These are phyloP conservation scores for Closterium sp. DNA, from an alignment of 139 green algal genomes.

Conservation along the genomic window DNA sequence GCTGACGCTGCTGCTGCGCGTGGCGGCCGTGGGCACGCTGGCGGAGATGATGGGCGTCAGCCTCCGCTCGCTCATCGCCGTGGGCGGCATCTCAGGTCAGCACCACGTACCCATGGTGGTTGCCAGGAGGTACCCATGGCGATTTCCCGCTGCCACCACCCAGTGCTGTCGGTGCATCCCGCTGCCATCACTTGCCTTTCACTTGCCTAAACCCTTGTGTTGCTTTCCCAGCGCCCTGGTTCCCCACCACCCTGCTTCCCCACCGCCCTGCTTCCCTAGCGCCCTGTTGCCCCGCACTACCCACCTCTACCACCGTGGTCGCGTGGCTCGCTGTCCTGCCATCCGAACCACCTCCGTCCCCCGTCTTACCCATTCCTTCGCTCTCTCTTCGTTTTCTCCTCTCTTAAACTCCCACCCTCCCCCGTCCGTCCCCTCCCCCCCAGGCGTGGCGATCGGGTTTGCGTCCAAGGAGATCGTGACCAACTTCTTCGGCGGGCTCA, in stretches of 20 bases:
- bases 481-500: slow-evolving; percentile 43
- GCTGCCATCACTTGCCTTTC: too few species aligned
- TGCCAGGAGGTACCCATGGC: too few species aligned
- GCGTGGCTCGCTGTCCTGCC: background rate
- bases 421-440: background rate
- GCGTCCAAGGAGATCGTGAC: slow-evolving; percentile 40
- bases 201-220: too few species aligned
- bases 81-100: slow-evolving; percentile 39
- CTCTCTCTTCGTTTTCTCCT: too few species aligned
- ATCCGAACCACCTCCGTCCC: background rate
- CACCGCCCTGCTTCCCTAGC: too few species aligned
- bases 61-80: slow-evolving; percentile 3
- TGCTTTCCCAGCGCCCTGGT: too few species aligned
- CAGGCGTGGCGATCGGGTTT: slow-evolving; percentile 35
- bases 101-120: too few species aligned
- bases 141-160: background rate
- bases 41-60: slow-evolving; percentile 12
- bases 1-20: slow-evolving; percentile 1
- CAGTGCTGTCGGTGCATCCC: background rate
- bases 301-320: background rate
- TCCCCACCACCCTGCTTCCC: too few species aligned
- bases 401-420: background rate
- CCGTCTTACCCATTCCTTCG: background rate
- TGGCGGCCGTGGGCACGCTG: background rate
- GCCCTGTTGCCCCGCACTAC: too few species aligned